Evolutionary conservation across 192 early-diverging fungal species (phyloP).

Genomic region (Coemansia sp.): DNA sequence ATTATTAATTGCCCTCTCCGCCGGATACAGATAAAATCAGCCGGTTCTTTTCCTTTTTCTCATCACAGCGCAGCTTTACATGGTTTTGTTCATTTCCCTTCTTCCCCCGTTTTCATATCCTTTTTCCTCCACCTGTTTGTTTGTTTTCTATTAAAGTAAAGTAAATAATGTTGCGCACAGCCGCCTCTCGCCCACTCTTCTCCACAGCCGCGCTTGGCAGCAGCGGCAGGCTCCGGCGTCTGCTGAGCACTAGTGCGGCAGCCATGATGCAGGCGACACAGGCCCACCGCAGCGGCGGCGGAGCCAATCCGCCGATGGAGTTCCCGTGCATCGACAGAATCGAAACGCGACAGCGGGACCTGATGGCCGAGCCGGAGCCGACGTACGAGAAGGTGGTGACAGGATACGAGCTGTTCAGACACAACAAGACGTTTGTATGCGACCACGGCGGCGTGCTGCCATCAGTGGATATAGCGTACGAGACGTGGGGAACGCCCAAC

Average conservation of each 20-base stretch:
- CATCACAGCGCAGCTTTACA: too few species aligned
- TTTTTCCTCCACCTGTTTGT: not conserved
- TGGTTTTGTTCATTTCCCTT: not conserved
- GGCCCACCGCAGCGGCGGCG: not conserved
- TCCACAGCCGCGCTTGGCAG: not conserved
- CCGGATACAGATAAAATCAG: too few species aligned
- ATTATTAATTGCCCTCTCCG: too few species aligned
- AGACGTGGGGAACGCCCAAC: slow-evolving; percentile 95
- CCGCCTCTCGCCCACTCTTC: not conserved
- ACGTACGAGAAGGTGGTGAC: slow-evolving; percentile 79
- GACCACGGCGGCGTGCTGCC: slow-evolving; percentile 83
- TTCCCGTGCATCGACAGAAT: slow-evolving; percentile 78
- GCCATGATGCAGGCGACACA: not conserved
- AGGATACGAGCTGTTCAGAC: slow-evolving; percentile 68
- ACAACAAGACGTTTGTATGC: slow-evolving; percentile 68
- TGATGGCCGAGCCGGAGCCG: slow-evolving; percentile 76
- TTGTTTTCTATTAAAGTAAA: too few species aligned
- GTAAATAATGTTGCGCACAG: slow-evolving; percentile 3
- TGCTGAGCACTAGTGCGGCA: slow-evolving; percentile 2
- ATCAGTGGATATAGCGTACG: slow-evolving; percentile 84
- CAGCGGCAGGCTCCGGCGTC: not conserved
- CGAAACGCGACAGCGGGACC: slow-evolving; percentile 60
- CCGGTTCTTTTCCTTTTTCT: too few species aligned
- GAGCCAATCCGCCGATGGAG: slow-evolving; percentile 63
- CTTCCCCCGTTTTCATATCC: not conserved